Base-by-base conservation (phyloP, 805 yeast genomes). In the Lachancea waltii region DNA sequence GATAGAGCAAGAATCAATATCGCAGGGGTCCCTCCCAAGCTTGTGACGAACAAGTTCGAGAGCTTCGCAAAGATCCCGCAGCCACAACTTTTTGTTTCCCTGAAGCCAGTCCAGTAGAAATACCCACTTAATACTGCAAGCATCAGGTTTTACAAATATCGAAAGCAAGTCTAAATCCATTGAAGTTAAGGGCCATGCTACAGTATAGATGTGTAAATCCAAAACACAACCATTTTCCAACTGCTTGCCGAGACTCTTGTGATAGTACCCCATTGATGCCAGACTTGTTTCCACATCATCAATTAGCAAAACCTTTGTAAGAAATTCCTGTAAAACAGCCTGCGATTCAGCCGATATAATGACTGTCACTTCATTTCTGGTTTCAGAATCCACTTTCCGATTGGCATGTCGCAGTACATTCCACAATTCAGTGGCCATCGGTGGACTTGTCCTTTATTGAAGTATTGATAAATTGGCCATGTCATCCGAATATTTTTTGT, bases 31-130 rank as follows among this genome's bases (percentile, higher is more conserved):
- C 17, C 37, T 29, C 7, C 30, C 31, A 7, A 29, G 26, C 24
- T 35, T 35, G 19, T 21, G 5, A 18, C 33, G 23, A 23, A 41
- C 19, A n/a, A 16, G 18, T 16, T 26, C 35, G n/a, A 35, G n/a
- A 15, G 43, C 33, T 14, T 27, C 30, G 14, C 21, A 27, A 15
- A 50, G 25, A 17, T 47, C 44, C n/a, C 41, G 30, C 6, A 53
- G 31, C 60, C 60, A 54, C 11, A 18, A 13, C 17, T 38, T 38
- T n/a, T 53, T 56, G 27, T 42, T 40, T 3, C 38, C 30, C 18
- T 42, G 36, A 4, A 43, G 22, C 60, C 60, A 54, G 40, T 54
- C 58, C 14, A 54, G 36, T 7, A 54, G 17, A 20, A 51, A 40
- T 13, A 30, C 34, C 40, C 40, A 36, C 18, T 32, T 32, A 19